These are phyloP conservation scores for Chenopodium suecicum DNA, from an alignment of 148 eudicot genomes.

Conservation along the genomic window DNA sequence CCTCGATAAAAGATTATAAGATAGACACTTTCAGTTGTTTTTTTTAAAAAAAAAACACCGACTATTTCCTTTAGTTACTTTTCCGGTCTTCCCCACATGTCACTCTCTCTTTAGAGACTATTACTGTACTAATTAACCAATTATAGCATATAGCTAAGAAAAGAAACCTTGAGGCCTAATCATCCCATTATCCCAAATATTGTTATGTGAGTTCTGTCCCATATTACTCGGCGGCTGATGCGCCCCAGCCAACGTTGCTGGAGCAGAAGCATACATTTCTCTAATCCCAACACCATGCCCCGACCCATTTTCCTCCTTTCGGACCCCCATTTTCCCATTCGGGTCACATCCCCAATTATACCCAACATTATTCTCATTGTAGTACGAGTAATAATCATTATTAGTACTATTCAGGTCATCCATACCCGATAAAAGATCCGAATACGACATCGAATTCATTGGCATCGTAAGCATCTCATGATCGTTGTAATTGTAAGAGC, in stretches of 20 bases:
- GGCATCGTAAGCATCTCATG: background rate
- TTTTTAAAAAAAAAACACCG: background rate
- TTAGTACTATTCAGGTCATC: background rate
- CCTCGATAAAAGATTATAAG: background rate
- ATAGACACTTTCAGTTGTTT: background rate
- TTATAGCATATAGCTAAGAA: background rate
- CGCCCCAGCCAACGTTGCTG: slow-evolving; percentile 20
- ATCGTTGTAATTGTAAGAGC: background rate
- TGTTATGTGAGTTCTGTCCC: background rate
- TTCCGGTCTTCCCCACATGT: background rate
- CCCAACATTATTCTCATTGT: background rate
- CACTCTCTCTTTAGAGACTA: background rate
- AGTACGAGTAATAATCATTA: background rate
- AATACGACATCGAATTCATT: slow-evolving; percentile 10
- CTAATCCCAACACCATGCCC: background rate
- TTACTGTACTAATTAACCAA: background rate
- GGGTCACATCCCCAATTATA: background rate
- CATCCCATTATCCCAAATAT: slow-evolving; percentile 11
- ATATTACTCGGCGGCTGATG: slow-evolving; percentile 13
- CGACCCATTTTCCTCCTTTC: background rate
- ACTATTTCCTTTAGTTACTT: background rate
- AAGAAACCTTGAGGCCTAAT: background rate
- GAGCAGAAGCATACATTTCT: slow-evolving; percentile 6
- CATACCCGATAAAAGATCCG: slow-evolving; percentile 25
- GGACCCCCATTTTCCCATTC: background rate